phyloP scores from a whole-genome alignment of 371 early-diverging fungal species.

The Apophysomyces ossiformis region DNA sequence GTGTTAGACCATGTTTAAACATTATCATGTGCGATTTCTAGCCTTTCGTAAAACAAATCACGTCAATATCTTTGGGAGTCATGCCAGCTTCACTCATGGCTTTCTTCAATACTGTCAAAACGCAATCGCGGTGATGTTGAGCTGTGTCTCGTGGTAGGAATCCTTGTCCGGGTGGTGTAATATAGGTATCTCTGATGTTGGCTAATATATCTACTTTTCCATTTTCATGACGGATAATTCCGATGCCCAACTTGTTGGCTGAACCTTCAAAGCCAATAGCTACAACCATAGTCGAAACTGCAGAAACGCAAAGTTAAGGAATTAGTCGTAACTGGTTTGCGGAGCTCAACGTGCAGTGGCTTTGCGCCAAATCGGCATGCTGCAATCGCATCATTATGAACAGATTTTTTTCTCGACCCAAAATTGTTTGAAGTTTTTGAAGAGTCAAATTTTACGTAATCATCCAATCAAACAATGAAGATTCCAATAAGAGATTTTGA shows the following conservation, averaged over 20 bases:
- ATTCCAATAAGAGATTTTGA: no score
- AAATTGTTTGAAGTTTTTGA: no score
- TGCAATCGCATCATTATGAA: no score
- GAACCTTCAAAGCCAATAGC: constrained; percentile 95
- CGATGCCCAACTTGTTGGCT: constrained; percentile 99
- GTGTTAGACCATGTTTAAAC: not conserved
- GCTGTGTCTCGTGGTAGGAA: constrained; percentile 98
- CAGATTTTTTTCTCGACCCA: no score
- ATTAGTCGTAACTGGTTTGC: no score
- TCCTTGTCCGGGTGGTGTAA: constrained; percentile 97
- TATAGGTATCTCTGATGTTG: constrained; percentile 95
- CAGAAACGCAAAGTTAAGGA: no score
- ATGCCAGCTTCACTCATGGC: constrained; percentile 85
- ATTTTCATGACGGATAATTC: constrained; percentile 86
- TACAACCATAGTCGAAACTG: constrained; percentile 40
- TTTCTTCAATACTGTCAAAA: constrained; percentile 78
- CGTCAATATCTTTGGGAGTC: constrained; percentile 80
- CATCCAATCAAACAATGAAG: no score
- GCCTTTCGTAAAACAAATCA: constrained; percentile 98
- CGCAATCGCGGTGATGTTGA: constrained; percentile 90
- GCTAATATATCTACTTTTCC: constrained; percentile 74
- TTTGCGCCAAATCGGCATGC: no score
- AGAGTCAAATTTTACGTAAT: no score
- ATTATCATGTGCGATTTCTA: not conserved
- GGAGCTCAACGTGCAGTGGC: no score